Evolutionary conservation across 2,329 filamentous ascomycete species (phyloP).

Genomic region (Endoconidiophora laricicola): DNA sequence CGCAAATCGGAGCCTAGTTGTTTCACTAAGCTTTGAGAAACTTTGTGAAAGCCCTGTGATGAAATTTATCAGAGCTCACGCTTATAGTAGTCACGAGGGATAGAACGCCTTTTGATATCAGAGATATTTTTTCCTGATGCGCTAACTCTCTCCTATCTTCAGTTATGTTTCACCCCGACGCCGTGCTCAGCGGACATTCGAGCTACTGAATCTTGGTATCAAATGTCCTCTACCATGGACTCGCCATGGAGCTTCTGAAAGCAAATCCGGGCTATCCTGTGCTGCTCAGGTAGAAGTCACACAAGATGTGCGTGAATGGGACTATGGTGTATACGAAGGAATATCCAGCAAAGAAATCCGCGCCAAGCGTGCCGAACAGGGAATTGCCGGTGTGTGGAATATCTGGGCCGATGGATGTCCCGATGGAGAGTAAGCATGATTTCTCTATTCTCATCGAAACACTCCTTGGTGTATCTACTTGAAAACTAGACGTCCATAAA

Average conservation of each 20-base stretch:
- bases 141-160: not conserved
- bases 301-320: slow-evolving; percentile 65
- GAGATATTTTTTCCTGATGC: not conserved
- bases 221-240: slow-evolving; percentile 57
- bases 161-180: slow-evolving; percentile 75
- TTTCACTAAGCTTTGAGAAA: not conserved
- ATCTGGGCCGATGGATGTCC: slow-evolving; percentile 84
- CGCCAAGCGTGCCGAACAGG: slow-evolving; percentile 36
- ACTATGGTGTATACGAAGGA: slow-evolving; percentile 78
- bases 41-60: too few relatives aligned
- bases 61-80: too few relatives aligned
- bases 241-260: slow-evolving; percentile 24
- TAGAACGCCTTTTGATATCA: too few relatives aligned
- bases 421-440: slow-evolving; percentile 55
- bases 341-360: slow-evolving; percentile 56
- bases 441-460: not conserved
- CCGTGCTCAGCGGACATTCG: slow-evolving; percentile 77
- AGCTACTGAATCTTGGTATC: slow-evolving; percentile 57
- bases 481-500: too few relatives aligned
- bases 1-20: too few relatives aligned
- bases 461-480: not conserved
- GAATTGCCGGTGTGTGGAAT: slow-evolving; percentile 49
- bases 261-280: slow-evolving; percentile 29
- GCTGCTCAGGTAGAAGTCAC: slow-evolving; percentile 48
- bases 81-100: too few relatives aligned